Percentiles rank a stretch among this genome's conserved stretches.
Conservation (phyloP, 768 basidiomycete genomes). For the Suillus plorans region DNA sequence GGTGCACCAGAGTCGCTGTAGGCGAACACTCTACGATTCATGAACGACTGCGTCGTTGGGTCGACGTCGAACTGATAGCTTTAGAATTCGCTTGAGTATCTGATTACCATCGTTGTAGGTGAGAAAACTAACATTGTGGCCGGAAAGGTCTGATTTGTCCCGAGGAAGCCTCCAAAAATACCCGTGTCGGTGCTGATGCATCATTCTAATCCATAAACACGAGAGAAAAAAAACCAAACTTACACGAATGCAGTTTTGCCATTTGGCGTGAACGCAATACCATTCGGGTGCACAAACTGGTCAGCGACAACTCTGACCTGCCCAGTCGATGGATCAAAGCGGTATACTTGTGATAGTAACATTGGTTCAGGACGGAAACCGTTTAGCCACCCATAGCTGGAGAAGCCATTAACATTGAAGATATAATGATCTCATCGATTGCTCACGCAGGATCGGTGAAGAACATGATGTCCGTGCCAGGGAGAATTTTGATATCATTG, state of each 20-base stretch:
- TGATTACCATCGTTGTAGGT: neutral
- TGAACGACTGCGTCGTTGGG: constrained; percentile 45
- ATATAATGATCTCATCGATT: no score
- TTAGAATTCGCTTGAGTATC: constrained; percentile 3
- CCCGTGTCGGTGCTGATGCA: constrained; percentile 24
- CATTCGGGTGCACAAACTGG: constrained; percentile 73
- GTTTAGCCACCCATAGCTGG: constrained; percentile 63
- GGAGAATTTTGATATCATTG: constrained; percentile 77
- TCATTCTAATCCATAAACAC: neutral
- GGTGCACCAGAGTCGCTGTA: constrained; percentile 60
- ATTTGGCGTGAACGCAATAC: constrained; percentile 68
- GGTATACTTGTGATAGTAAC: constrained; percentile 76
- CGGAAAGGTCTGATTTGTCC: constrained; percentile 22
- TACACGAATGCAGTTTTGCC: constrained; percentile 68
- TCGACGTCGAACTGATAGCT: constrained; percentile 70
- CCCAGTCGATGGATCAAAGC: constrained; percentile 66
- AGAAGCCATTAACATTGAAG: no score
- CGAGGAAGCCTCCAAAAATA: constrained; percentile 15
- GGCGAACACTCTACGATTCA: constrained; percentile 61
- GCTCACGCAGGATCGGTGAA: constrained; percentile 72
- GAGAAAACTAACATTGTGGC: constrained; percentile 23
- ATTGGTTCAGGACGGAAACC: constrained; percentile 66
- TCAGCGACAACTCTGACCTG: constrained; percentile 72
- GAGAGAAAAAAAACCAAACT: constrained; percentile 12
- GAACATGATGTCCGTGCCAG: constrained; percentile 61